A percentile compares a stretch with the other conserved stretches of the same genome.
These are phyloP conservation scores for Tephrocybe sp. DNA, from an alignment of 768 basidiomycete genomes.

Conservation along the genomic window DNA sequence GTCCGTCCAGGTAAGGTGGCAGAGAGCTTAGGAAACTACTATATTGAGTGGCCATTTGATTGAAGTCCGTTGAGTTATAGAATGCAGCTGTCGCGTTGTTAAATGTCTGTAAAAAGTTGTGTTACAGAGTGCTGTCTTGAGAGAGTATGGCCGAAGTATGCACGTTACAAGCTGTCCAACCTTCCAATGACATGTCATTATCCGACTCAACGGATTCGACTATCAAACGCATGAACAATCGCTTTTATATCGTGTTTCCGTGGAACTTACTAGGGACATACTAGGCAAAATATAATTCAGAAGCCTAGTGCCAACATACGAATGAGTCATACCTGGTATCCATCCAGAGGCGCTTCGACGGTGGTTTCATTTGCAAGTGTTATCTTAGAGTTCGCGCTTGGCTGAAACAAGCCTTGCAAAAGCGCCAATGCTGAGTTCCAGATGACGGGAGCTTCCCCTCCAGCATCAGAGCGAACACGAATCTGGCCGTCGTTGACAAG, in stretches of 20 bases:
- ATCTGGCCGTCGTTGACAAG: slow-evolving; percentile 36
- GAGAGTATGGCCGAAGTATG: slow-evolving; percentile 13
- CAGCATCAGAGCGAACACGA: slow-evolving; percentile 59
- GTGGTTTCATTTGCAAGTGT: slow-evolving; percentile 66
- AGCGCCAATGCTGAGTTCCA: slow-evolving; percentile 64
- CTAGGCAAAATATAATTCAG: slow-evolving; percentile 9
- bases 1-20: slow-evolving; percentile 49
- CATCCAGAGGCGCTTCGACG: slow-evolving; percentile 55
- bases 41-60: slow-evolving; percentile 39
- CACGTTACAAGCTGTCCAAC: slow-evolving; percentile 60
- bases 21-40: slow-evolving; percentile 48
- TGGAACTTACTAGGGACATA: slow-evolving; percentile 37
- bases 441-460: slow-evolving; percentile 67
- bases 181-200: slow-evolving; percentile 63
- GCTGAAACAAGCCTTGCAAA: slow-evolving; percentile 67
- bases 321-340: slow-evolving; percentile 51
- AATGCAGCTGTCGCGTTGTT: slow-evolving; percentile 43
- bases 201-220: slow-evolving; percentile 64
- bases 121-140: not conserved
- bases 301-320: not conserved
- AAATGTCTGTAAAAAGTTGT: slow-evolving; percentile 42
- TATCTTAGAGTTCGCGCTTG: slow-evolving; percentile 39
- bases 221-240: slow-evolving; percentile 14
- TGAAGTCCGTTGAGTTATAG: slow-evolving; percentile 53
- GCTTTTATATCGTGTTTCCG: not conserved